These are phyloP conservation scores for Agarophyton chilense DNA, from an alignment of 23 red algal species.

Conservation along the genomic window DNA sequence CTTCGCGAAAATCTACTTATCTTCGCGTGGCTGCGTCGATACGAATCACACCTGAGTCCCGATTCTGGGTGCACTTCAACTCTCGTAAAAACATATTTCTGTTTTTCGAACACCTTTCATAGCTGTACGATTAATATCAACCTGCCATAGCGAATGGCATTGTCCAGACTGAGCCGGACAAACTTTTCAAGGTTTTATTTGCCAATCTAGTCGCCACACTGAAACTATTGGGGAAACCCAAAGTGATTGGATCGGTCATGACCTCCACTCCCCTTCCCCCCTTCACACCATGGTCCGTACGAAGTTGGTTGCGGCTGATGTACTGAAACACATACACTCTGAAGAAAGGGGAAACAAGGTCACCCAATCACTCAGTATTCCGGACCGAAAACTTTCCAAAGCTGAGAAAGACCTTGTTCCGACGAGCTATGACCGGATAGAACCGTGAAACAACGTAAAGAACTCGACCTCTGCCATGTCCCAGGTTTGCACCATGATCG, in stretches of 20 bases:
- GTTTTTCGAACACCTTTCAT: neutral
- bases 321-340: no score
- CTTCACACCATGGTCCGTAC: no score
- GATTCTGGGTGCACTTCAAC: neutral
- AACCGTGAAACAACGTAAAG: no score
- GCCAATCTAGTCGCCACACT: neutral
- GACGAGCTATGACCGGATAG: no score
- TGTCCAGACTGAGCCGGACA: neutral
- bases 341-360: no score
- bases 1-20: neutral
- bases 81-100: neutral
- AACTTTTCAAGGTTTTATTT: slow-evolving; percentile 14
- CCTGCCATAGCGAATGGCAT: neutral
- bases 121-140: neutral
- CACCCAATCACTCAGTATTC: no score
- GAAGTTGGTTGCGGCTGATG: neutral
- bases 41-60: neutral
- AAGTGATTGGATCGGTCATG: no score
- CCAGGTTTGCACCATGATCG: no score
- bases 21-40: neutral
- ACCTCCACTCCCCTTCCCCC: no score
- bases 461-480: no score
- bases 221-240: neutral
- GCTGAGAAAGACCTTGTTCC: no score
- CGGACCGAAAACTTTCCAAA: no score